Evolutionary conservation across 1,284 basidiomycete genomes (phyloP).

Genomic region (Trichosporon faecale): DNA sequence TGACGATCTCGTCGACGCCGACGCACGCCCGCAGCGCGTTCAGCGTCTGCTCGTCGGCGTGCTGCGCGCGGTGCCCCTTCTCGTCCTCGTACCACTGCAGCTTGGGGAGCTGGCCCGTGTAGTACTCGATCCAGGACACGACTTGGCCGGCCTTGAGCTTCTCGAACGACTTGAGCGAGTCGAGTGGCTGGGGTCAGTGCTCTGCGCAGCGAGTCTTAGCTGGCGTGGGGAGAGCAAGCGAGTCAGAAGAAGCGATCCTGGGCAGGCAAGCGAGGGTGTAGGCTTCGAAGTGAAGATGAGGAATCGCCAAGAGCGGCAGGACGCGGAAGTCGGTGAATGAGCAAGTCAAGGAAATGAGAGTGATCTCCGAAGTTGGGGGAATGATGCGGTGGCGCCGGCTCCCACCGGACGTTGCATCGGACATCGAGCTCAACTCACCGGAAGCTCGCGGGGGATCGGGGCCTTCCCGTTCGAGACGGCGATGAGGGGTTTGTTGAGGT

Average conservation of each 20-base stretch:
- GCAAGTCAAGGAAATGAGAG: no score
- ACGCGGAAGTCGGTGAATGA: no score
- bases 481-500: constrained; percentile 17
- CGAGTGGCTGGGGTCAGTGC: constrained; percentile 17
- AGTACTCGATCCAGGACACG: constrained; percentile 22
- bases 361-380: no score
- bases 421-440: constrained; percentile 7
- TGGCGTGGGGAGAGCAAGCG: neutral
- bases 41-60: constrained; percentile 4
- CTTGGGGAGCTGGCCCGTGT: constrained; percentile 15
- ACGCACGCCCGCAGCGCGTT: constrained; percentile 20
- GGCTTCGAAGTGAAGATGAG: no score
- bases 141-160: neutral
- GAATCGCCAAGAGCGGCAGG: no score
- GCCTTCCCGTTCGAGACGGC: constrained; percentile 17
- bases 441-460: constrained; percentile 12
- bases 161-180: constrained; percentile 16
- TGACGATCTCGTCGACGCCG: constrained; percentile 17
- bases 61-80: neutral
- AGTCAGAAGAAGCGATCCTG: neutral
- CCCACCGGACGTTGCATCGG: no score
- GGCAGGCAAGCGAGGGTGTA: no score
- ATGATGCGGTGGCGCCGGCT: no score
- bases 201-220: no score
- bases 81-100: neutral